Evolutionary conservation across 2,329 filamentous ascomycete genomes (phyloP), one percentile per base, ranked within the genome.

Genomic region (Penicillium sp.): DNA sequence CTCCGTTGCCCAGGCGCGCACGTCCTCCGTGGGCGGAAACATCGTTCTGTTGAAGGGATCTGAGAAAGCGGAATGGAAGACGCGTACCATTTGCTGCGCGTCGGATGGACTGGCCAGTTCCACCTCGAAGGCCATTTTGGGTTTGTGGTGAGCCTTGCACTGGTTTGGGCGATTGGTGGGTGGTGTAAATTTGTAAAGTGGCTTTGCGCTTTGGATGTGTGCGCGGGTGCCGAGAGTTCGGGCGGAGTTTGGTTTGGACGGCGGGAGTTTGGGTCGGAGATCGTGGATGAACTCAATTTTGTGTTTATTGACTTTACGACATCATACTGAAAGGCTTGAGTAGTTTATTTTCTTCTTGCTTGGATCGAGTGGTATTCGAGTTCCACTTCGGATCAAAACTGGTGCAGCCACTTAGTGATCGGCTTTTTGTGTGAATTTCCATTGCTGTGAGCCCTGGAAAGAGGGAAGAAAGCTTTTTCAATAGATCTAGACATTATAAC

Each of bases 1-100:
- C 4, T 42, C 24, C 10, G 46, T 48, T 43, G 57, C 56, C 58
- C 60, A 68, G 7, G 31, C 38, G 14, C 51, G 54, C 5, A 66
- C 61, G 5, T 65, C 63, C 13, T 59, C 58, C 11, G 54, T 58
- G 9, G 30, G 50, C 3, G 65, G 65, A 43, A 66, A 66, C 53
- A 67, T 53, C 14, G 54, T 51, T 14, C 22, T 50, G 51, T 62
- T 61, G 50, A 61, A 53, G 22, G 47, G 20, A 25, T 57, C 51
- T 11, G 46, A 53, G 62, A 68, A 68, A 39, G 58, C 50, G 44
- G 54, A 48, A n/a, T 57, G 44, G 57, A 66, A 66, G 30, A 63
- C 35, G 25, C 57, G 45, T 0, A 62, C 49, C 3, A 67, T 44
- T 4, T 39, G 25, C 9, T 55, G 30, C 13, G 58, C 54, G 35